Base-by-base conservation (phyloP, 2,329 filamentous ascomycete species). In the Diaporthe sp. region DNA sequence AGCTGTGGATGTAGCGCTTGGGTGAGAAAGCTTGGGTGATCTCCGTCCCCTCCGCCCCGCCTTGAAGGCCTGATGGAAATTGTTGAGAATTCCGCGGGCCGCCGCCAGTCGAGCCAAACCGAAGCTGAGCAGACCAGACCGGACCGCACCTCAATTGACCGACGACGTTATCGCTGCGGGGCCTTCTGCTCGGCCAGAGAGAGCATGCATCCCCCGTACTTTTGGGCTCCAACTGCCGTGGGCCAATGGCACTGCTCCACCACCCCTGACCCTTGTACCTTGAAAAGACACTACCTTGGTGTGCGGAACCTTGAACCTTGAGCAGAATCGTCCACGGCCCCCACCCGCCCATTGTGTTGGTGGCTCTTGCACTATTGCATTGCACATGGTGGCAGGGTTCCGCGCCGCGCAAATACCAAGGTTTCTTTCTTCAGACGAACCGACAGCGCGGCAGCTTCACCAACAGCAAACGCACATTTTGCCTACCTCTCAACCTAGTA, bases 351-450 rank as follows among this genome's bases (percentile, higher is more conserved):
- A 34, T 25, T 9, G 62, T 37, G 44, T 51, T 67, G 62, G 61
- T 22, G 17, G 42, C 25, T 6, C 28, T 51, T 67, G 62, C 42
- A 25, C 61, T 13, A 65, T 65, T 31, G 15, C 8, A 9, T 34
- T 25, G 46, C 65, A 69, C 65, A 69, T 69, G 65, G 65, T 19
- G 31, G 42, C 65, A 69, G 49, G 65, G 65, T 69, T 69, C 49
- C 34, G 49, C n/a, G 49, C 65, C 34, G 65, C 65, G 39, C 28
- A 53, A 39, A 7, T 15, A 28, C 34, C 9, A 19, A 31, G 31
- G 25, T 28, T 28, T 68, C 31, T n/a, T 53, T 42, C 46, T 39
- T 55, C 65, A 69, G 65, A 69, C 49, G 65, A 69, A 69, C 65
- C 65, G 34, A 10, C 46, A 28, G 46, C 28, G 31, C 62, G 62